Percentiles rank a stretch among this genome's conserved stretches.
Conservation (phyloP, 345 rosid species). For the Abelmoschus esculentus region DNA sequence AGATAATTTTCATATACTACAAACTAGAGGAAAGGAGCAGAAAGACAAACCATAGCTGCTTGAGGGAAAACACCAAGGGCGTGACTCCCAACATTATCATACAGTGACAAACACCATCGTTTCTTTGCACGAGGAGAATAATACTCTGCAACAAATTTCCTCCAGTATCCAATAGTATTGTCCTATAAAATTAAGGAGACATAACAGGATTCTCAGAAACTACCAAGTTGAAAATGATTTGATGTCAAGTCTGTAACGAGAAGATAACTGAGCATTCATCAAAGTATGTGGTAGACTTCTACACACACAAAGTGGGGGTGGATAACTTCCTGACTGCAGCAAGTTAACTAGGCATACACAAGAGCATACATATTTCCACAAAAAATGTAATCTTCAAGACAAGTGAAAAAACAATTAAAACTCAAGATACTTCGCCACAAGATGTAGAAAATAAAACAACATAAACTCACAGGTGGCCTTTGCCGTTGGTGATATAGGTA, state of each 20-base stretch:
- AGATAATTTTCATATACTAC: neutral
- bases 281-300: neutral
- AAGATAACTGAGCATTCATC: neutral
- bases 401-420: neutral
- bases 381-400: neutral
- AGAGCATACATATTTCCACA: neutral
- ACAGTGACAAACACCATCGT: slow-evolving; percentile 90
- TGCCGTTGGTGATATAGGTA: slow-evolving; percentile 91
- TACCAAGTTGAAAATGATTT: slow-evolving; percentile 1
- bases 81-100: slow-evolving; percentile 84
- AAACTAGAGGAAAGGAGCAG: neutral
- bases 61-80: slow-evolving; percentile 95
- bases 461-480: slow-evolving; percentile 64
- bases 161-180: slow-evolving; percentile 83
- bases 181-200: slow-evolving; percentile 46
- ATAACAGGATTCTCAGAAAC: slow-evolving; percentile 10
- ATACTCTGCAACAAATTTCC: slow-evolving; percentile 87
- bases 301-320: neutral
- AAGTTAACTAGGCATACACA: neutral
- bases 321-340: neutral
- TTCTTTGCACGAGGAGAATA: slow-evolving; percentile 97
- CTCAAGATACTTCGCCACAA: neutral
- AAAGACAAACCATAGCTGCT: slow-evolving; percentile 78
- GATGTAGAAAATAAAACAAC: neutral
- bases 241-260: neutral